Evolutionary conservation across 441 rosid species (phyloP).

Genomic region (Erodium texanum): DNA sequence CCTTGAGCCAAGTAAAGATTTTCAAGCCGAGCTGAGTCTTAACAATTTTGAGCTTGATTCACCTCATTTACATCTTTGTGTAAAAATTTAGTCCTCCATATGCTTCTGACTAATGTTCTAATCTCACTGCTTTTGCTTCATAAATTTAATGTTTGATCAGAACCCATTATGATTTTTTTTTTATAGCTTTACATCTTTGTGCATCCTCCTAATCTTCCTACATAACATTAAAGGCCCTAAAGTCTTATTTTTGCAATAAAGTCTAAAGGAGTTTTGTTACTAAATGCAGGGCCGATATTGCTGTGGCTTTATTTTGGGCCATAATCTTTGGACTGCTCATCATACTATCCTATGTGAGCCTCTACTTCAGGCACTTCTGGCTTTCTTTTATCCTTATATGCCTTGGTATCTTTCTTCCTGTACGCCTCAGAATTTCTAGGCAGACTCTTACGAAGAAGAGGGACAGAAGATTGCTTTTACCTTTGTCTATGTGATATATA

Average conservation of each 20-base stretch:
- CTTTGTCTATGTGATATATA: conserved; percentile 37
- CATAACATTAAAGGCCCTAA: neutral
- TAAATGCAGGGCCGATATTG: conserved; percentile 38
- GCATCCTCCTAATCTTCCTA: neutral
- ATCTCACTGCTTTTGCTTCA: neutral
- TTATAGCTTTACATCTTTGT: neutral
- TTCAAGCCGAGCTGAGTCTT: neutral
- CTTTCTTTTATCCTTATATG: conserved; percentile 23
- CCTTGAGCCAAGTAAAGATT: neutral
- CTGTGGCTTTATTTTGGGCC: conserved; percentile 39
- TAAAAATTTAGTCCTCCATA: no score
- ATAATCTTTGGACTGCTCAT: conserved; percentile 29
- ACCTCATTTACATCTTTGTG: no score
- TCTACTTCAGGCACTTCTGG: conserved; percentile 31
- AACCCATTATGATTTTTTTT: neutral
- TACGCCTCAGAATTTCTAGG: conserved; percentile 30
- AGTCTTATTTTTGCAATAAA: conserved; percentile 11
- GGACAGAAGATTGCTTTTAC: conserved; percentile 37
- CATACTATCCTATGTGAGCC: conserved; percentile 23
- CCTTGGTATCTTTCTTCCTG: conserved; percentile 30
- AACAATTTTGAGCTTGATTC: neutral
- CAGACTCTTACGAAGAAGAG: conserved; percentile 33
- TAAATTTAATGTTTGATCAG: neutral
- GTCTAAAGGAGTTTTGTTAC: conserved; percentile 7
- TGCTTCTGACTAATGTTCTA: no score